Evolutionary conservation across 371 early-diverging fungal species (phyloP).

Genomic region (Haplosporangium sp.): DNA sequence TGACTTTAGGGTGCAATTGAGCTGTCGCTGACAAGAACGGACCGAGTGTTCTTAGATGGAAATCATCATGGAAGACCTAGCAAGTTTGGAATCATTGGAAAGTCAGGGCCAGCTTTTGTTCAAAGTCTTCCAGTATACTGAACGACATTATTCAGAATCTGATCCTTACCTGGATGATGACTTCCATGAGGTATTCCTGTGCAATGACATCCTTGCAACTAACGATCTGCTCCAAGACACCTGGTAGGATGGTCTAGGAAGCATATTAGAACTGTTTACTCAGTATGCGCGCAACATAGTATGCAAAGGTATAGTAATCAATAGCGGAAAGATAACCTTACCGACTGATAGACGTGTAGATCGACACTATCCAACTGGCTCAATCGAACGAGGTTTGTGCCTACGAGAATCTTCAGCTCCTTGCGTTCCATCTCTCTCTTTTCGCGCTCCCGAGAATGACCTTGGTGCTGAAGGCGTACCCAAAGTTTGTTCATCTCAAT

Average conservation of each 20-base stretch:
- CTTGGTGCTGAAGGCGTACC: slow-evolving; percentile 97
- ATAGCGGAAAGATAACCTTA: slow-evolving; percentile 27
- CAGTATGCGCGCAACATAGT: no score
- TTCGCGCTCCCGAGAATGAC: slow-evolving; percentile 91
- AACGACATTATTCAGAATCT: no score
- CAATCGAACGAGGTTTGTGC: slow-evolving; percentile 93
- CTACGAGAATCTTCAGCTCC: slow-evolving; percentile 93
- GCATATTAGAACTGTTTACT: no score
- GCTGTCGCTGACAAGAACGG: slow-evolving; percentile 90
- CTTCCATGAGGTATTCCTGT: slow-evolving; percentile 98
- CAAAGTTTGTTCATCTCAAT: slow-evolving; percentile 99
- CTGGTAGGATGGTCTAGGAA: slow-evolving; percentile 82
- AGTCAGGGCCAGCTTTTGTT: background rate
- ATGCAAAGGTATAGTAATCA: background rate
- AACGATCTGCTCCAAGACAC: slow-evolving; percentile 93
- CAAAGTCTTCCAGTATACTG: no score
- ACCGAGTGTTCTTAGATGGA: slow-evolving; percentile 92
- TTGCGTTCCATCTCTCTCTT: slow-evolving; percentile 94
- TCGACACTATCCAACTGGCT: slow-evolving; percentile 91
- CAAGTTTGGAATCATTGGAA: background rate
- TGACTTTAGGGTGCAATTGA: slow-evolving; percentile 89
- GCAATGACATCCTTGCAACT: slow-evolving; percentile 96
- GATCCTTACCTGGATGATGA: slow-evolving; percentile 88
- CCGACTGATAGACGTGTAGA: slow-evolving; percentile 81
- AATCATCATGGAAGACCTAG: slow-evolving; percentile 94